Evolutionary conservation across 768 basidiomycete genomes (phyloP), one percentile per base, ranked within the genome.

Genomic region (Lactifluus pinguis): DNA sequence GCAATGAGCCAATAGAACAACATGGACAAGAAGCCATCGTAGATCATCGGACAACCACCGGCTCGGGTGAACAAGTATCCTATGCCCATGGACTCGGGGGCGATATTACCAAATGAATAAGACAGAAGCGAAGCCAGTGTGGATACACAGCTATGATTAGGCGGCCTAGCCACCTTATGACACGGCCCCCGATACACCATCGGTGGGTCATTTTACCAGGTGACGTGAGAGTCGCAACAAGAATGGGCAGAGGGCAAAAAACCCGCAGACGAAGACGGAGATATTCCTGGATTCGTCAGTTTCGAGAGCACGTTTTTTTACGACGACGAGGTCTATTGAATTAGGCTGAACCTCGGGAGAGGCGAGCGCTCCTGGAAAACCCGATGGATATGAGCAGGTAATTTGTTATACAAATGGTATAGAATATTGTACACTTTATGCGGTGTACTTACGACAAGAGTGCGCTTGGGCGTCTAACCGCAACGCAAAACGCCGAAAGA

Each of bases 401-500:
- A 25, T 25, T n/a, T 54, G 21, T 41, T 41, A 9, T 32, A 38
- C 36, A 9, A 4, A 7, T 29, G 32, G 25, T 25, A 25, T 25
- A 25, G 1, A 25, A 25, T 25, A 25, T 25, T 49, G 5, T 19
- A 29, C 15, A 25, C 47, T 2, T 48, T 17, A 52, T 48, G 45
- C 7, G 10, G 4, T 34, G 32, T 34, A n/a, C 25, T 7, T 17
- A 8, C 50, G 21, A 36, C 50, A 39, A 13, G 6, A 32, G 25
- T 29, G 29, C 41, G 19, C 15, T 25, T 1, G 56, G 57, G 56
- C 55, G 60, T 25, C 55, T 61, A 57, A 25, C 25, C 11, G n/a
- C 9, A 30, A 58, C 67, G 68, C 65, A 68, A 68, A 68, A 66
- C 66, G 68, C 75, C 73, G 66, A 71, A 71, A 68, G 73, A 72